Evolutionary conservation across 306 rosid species (phyloP).

Genomic region (Albizia julibrissin): DNA sequence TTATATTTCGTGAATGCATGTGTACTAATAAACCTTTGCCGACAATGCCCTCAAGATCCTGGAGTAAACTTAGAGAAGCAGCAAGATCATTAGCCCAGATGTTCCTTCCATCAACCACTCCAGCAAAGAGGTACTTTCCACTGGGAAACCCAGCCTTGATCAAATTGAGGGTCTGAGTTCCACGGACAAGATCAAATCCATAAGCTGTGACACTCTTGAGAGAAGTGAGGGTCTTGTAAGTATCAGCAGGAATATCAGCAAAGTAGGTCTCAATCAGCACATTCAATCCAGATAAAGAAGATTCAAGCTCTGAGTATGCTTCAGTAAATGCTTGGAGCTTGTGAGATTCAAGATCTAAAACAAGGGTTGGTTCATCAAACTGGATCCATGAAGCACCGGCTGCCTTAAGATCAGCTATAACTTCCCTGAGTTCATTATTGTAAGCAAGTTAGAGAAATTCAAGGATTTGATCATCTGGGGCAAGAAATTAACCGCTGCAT

Average conservation of each 20-base stretch:
- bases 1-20: constrained; percentile 9
- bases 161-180: constrained; percentile 65
- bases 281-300: constrained; percentile 69
- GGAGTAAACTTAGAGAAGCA: constrained; percentile 55
- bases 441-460: constrained; percentile 28
- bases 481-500: neutral
- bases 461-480: neutral
- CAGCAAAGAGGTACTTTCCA: constrained; percentile 83
- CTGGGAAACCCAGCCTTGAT: constrained; percentile 70
- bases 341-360: constrained; percentile 71
- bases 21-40: constrained; percentile 66
- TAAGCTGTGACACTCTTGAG: constrained; percentile 70
- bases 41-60: constrained; percentile 58
- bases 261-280: constrained; percentile 83
- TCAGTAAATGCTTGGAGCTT: constrained; percentile 68
- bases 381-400: constrained; percentile 92
- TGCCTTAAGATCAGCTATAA: constrained; percentile 76
- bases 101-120: constrained; percentile 91
- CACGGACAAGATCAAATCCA: constrained; percentile 86
- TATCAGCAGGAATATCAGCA: constrained; percentile 79
- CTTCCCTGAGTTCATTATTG: constrained; percentile 62
- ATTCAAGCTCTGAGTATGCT: constrained; percentile 72
- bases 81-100: constrained; percentile 88
- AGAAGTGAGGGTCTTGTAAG: constrained; percentile 68
- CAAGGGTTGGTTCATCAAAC: constrained; percentile 88